Evolutionary conservation across 192 early-diverging fungal genomes (phyloP), one percentile per base, ranked within the genome.

Genomic region (Podila minutissima): DNA sequence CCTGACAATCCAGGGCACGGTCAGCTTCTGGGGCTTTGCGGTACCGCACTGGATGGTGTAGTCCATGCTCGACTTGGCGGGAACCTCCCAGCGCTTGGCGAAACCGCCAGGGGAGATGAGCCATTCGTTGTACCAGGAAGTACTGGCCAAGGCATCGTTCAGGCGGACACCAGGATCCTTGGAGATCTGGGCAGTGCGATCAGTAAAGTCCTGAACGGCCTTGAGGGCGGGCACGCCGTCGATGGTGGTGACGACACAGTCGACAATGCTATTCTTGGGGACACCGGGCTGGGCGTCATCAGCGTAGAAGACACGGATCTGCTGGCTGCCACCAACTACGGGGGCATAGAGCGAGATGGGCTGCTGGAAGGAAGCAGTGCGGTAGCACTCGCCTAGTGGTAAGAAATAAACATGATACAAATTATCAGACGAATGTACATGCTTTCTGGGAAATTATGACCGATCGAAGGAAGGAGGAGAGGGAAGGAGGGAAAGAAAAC

Each of bases 141-240:
- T 73, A 29, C 64, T 64, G 60, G 83, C 75, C 13, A 84, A 64
- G 62, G 83, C 83, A 53, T 78, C 69, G 59, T 84, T 84, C 3
- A 84, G 75, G 65, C 83, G 75, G 37, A 84, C 83, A 71, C 83
- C 83, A 24, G 72, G 75, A 48, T 84, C 83, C 69, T 84, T 84
- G 37, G 83, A 84, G 31, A 84, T 72, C 29, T 72, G 71, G 0
- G 75, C 61, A n/a, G 67, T 84, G 29, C 75, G 71, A 33, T 78
- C 75, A 7, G 83, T 69, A 50, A 67, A 78, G 9, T 74, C 64
- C 19, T 73, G 75, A 53, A 84, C 51, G 46, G 66, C 72, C 31
- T 78, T 59, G 24, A 84, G 38, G 22, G 83, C 83, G 8, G 75
- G 75, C 7, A 67, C 60, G n/a, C 83, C 83, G 48, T 84, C 75